Percentiles rank a stretch among this genome's conserved stretches.
Conservation (phyloP, 352 stramenopile species). For the Phytopythium kandeliae region DNA sequence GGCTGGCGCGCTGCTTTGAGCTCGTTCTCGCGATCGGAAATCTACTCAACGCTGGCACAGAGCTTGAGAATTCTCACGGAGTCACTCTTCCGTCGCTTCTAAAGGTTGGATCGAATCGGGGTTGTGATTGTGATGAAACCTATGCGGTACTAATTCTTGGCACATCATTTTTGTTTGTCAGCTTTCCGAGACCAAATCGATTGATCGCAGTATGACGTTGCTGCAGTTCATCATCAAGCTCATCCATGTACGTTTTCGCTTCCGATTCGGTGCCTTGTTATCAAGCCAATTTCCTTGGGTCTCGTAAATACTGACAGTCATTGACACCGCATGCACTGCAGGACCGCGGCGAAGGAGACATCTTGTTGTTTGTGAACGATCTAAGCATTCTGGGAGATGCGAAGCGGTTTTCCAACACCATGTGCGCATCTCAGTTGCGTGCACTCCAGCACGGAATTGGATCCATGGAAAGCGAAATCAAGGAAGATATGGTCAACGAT, state of each 20-base stretch:
- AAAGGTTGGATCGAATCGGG: slow-evolving; percentile 39
- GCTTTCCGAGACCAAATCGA: slow-evolving; percentile 79
- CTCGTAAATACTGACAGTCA: no score
- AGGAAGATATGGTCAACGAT: slow-evolving; percentile 64
- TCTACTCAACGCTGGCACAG: slow-evolving; percentile 62
- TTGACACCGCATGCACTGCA: slow-evolving; percentile 9
- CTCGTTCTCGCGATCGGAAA: slow-evolving; percentile 73
- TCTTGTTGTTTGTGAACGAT: slow-evolving; percentile 63
- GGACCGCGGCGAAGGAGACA: slow-evolving; percentile 67
- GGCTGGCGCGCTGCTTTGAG: slow-evolving; percentile 70
- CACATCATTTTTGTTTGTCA: slow-evolving; percentile 11
- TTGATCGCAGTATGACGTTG: slow-evolving; percentile 65
- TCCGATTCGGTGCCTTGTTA: no score
- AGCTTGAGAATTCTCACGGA: slow-evolving; percentile 58
- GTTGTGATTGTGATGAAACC: background rate
- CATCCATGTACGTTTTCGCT: slow-evolving; percentile 62
- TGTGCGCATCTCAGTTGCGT: slow-evolving; percentile 51
- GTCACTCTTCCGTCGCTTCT: slow-evolving; percentile 70
- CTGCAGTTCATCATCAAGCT: slow-evolving; percentile 77
- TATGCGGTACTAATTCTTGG: background rate
- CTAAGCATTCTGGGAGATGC: slow-evolving; percentile 41
- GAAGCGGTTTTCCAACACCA: slow-evolving; percentile 66
- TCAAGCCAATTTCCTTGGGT: no score
- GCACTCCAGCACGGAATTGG: slow-evolving; percentile 40
- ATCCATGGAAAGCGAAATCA: slow-evolving; percentile 60